Percentiles rank a stretch among this genome's conserved stretches.
These are phyloP conservation scores for Penicillium sp. DNA, from an alignment of 2,329 filamentous ascomycete genomes.

Conservation along the genomic window DNA sequence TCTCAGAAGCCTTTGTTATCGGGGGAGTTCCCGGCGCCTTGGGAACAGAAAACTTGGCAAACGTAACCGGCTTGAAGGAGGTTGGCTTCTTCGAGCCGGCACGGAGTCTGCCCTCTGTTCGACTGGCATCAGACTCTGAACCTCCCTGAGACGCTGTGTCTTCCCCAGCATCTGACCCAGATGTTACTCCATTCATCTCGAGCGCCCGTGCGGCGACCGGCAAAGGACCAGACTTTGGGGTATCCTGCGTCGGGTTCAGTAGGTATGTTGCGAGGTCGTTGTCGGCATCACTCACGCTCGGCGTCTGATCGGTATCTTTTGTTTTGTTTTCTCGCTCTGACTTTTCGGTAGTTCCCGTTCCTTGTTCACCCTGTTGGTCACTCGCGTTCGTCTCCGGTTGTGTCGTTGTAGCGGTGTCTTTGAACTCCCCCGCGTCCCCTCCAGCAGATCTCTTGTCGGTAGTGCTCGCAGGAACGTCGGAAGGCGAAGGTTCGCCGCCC, in stretches of 20 bases:
- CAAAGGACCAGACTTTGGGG: slow-evolving; percentile 25
- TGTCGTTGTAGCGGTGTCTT: slow-evolving; percentile 28
- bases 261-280: slow-evolving; percentile 11
- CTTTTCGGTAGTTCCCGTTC: too few species aligned
- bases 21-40: slow-evolving; percentile 50
- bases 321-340: slow-evolving; percentile 20
- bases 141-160: slow-evolving; percentile 40
- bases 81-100: slow-evolving; percentile 56
- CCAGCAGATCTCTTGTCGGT: slow-evolving; percentile 47
- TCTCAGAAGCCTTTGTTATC: slow-evolving; percentile 46
- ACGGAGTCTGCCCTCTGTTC: slow-evolving; percentile 45
- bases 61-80: slow-evolving; percentile 57
- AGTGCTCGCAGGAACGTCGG: slow-evolving; percentile 58
- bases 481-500: slow-evolving; percentile 55
- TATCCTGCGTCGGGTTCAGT: slow-evolving; percentile 23
- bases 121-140: slow-evolving; percentile 57
- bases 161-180: slow-evolving; percentile 32
- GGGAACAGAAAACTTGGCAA: slow-evolving; percentile 57
- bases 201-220: slow-evolving; percentile 30
- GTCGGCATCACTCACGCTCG: too few species aligned
- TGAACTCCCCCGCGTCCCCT: slow-evolving; percentile 41
- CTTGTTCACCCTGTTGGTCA: too few species aligned
- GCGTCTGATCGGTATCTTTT: too few species aligned
- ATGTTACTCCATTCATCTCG: slow-evolving; percentile 34
- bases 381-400: slow-evolving; percentile 21